Percentiles rank a stretch among this genome's conserved stretches.
Evolutionary conservation across 768 basidiomycete genomes (phyloP).

Genomic region (Infundibulicybe gibba): DNA sequence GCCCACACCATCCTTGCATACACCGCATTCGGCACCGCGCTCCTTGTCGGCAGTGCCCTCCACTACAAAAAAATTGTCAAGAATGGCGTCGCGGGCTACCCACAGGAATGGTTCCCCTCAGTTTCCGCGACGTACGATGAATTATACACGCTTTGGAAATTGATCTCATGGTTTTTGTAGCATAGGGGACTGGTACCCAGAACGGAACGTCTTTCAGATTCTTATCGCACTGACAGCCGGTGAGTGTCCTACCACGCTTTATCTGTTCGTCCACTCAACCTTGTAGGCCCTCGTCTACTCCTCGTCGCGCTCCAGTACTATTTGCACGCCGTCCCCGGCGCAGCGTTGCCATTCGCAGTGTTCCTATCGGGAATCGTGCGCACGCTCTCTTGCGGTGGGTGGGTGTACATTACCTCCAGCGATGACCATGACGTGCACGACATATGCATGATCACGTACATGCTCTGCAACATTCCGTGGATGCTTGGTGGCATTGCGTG

Average conservation of each 20-base stretch:
- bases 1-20: conserved; percentile 65
- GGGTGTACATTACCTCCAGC: conserved; percentile 86
- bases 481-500: conserved; percentile 70
- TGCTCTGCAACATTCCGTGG: conserved; percentile 84
- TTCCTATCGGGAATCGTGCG: conserved; percentile 63
- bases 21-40: conserved; percentile 61
- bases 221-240: conserved; percentile 85
- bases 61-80: conserved; percentile 85
- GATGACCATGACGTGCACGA: conserved; percentile 87
- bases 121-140: conserved; percentile 70
- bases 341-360: conserved; percentile 46
- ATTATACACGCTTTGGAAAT: neutral
- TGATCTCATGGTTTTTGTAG: conserved; percentile 29
- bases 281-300: conserved; percentile 67
- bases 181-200: conserved; percentile 90
- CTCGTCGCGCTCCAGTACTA: conserved; percentile 64
- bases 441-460: conserved; percentile 83
- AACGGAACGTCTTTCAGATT: conserved; percentile 81
- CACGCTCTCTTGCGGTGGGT: conserved; percentile 83
- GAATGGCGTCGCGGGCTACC: conserved; percentile 79
- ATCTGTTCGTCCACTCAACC: neutral
- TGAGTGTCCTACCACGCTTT: conserved; percentile 13
- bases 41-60: conserved; percentile 60
- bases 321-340: conserved; percentile 40
- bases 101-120: conserved; percentile 89